Evolutionary conservation across 2,329 filamentous ascomycete species (phyloP), one percentile per base, ranked within the genome.

Genomic region (Triangularia setosa): DNA sequence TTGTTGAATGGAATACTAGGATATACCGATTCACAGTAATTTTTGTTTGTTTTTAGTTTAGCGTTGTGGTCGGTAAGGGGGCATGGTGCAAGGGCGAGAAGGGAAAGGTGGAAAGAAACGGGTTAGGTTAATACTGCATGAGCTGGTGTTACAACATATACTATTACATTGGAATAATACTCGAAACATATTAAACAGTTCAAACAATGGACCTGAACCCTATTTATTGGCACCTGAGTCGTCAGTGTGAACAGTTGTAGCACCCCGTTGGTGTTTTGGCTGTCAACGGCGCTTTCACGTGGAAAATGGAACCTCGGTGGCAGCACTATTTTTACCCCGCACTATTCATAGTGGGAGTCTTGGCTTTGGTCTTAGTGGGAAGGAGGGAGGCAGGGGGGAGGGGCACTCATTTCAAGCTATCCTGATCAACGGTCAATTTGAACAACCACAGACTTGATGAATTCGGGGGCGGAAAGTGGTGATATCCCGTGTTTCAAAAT

Each of bases 1-100:
- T 16, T 8, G 25, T 27, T 52, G 23, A 58, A 33, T 74, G 76
- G 78, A 78, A 72, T 73, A 77, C 70, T 78, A 79, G 72, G 74
- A 79, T 78, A 78, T 77, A 75, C 75, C 69, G 57, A 65, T 64
- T 68, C 30, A 53, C 30, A 27, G n/a, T 28, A 69, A 69, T 71
- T 63, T 70, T 69, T 56, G 21, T 60, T 28, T 69, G 68, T 71
- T 64, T 70, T 69, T 71, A 71, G 44, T 55, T 55, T 24, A 55
- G 52, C 58, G 56, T 12, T 56, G 53, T 24, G 9, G 40, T 9
- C 18, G 40, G 40, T 21, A 48, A n/a, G 40, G 11, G n/a, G n/a
- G n/a, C n/a, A n/a, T n/a, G n/a, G n/a, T n/a, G n/a, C 30, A 12
- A 40, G 40, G n/a, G 6, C 11, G 40, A 48, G 40, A 14, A 48